phyloP scores from a whole-genome alignment of 306 rosid species.

The Vicia faba region DNA sequence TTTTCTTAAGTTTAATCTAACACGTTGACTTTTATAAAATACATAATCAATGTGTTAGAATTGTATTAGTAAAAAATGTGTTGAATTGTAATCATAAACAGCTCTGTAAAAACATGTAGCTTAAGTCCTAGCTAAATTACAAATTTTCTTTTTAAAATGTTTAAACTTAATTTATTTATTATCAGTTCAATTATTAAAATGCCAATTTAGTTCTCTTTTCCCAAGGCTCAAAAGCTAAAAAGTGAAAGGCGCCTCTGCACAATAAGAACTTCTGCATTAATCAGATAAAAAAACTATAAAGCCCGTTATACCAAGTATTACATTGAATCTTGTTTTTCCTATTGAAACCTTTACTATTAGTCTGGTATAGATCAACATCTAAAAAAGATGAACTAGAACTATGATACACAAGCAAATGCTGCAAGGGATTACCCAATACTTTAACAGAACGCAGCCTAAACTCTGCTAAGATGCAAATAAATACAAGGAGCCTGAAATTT shows the following conservation, averaged over 20 bases:
- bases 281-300: background rate
- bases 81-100: too few relatives aligned
- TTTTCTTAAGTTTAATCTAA: too few relatives aligned
- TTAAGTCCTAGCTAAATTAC: too few relatives aligned
- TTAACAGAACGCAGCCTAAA: slow-evolving; percentile 18
- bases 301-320: slow-evolving; percentile 10
- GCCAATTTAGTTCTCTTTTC: too few relatives aligned
- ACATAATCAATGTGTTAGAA: too few relatives aligned
- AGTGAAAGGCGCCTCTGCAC: background rate
- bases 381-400: slow-evolving; percentile 20
- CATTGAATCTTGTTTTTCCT: slow-evolving; percentile 14
- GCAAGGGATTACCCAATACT: slow-evolving; percentile 13
- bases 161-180: too few relatives aligned
- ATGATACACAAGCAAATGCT: slow-evolving; percentile 4
- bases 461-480: slow-evolving; percentile 1
- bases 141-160: too few relatives aligned
- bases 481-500: slow-evolving; percentile 33
- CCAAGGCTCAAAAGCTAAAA: too few relatives aligned
- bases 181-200: too few relatives aligned
- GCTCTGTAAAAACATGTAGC: too few relatives aligned
- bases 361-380: slow-evolving; percentile 18
- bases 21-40: too few relatives aligned
- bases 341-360: slow-evolving; percentile 7
- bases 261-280: background rate
- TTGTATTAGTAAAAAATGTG: too few relatives aligned